Evolutionary conservation across 495 filamentous ascomycete species (phyloP).

Genomic region (Margaritispora aquatica): DNA sequence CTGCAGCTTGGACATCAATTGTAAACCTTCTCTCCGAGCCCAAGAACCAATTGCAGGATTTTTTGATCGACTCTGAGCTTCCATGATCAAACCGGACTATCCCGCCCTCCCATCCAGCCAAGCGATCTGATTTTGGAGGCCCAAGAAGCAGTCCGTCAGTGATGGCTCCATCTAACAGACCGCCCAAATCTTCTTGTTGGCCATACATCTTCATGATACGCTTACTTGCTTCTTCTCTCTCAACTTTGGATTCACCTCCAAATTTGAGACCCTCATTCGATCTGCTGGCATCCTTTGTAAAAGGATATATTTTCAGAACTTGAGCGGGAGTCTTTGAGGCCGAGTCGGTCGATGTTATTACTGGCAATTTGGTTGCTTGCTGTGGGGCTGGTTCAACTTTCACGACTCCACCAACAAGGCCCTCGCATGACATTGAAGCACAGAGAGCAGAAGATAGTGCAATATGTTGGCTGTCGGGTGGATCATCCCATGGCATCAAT

Average conservation of each 20-base stretch:
- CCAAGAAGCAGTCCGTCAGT: conserved; percentile 80
- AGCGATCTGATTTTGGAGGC: conserved; percentile 30
- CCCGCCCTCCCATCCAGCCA: conserved; percentile 62
- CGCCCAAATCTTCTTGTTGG: conserved; percentile 44
- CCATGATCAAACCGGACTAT: conserved; percentile 61
- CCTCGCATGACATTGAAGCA: conserved; percentile 57
- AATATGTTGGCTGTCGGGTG: conserved; percentile 70
- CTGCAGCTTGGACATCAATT: conserved; percentile 64
- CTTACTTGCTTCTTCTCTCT: conserved; percentile 60
- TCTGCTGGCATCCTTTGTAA: conserved; percentile 47
- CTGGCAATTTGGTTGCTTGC: conserved; percentile 24
- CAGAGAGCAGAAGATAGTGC: conserved; percentile 74
- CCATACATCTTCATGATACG: conserved; percentile 48
- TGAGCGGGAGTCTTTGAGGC: conserved; percentile 25
- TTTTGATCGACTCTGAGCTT: conserved; percentile 34
- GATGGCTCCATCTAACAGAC: conserved; percentile 75
- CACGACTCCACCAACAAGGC: conserved; percentile 80
- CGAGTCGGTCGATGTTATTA: conserved; percentile 32
- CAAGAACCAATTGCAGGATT: conserved; percentile 62
- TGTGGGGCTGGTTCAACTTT: conserved; percentile 69
- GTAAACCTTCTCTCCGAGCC: conserved; percentile 67
- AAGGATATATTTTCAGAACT: conserved; percentile 73
- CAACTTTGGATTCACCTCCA: conserved; percentile 75
- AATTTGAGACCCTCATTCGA: conserved; percentile 68
- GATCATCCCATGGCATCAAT: conserved; percentile 74